Percentiles rank a stretch among this genome's conserved stretches.
These are phyloP conservation scores for Boletus rubroflammeus DNA, from an alignment of 768 basidiomycete genomes.

Conservation along the genomic window DNA sequence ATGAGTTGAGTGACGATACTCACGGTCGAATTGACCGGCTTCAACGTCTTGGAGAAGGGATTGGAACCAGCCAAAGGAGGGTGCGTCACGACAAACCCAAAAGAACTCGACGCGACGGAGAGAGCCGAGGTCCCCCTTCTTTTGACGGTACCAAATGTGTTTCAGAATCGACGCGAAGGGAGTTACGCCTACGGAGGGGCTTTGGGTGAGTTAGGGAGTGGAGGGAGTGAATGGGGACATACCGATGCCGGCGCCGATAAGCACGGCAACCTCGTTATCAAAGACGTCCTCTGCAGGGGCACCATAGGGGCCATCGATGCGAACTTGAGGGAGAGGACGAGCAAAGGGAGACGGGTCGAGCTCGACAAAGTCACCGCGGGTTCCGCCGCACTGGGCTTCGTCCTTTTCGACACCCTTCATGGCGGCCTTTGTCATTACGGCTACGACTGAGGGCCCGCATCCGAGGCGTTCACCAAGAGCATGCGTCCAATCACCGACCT, in stretches of 20 bases:
- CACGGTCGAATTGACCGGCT: constrained; percentile 83
- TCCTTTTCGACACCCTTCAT: constrained; percentile 75
- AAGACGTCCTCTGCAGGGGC: constrained; percentile 93
- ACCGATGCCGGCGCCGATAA: constrained; percentile 94
- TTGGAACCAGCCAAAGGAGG: constrained; percentile 99
- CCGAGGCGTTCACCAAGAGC: constrained; percentile 85
- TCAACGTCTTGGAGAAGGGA: constrained; percentile 84
- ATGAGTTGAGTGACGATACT: constrained; percentile 30
- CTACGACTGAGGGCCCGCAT: constrained; percentile 71
- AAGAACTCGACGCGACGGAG: constrained; percentile 91
- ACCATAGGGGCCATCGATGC: constrained; percentile 91
- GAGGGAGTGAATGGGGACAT: constrained; percentile 16
- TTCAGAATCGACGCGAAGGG: constrained; percentile 94
- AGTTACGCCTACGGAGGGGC: constrained; percentile 61
- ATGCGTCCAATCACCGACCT: constrained; percentile 86
- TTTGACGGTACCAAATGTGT: constrained; percentile 94
- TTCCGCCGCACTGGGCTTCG: constrained; percentile 37
- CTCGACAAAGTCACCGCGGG: constrained; percentile 80
- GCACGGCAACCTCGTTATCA: constrained; percentile 79
- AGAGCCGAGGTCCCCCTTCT: constrained; percentile 68
- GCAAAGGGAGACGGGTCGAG: constrained; percentile 51
- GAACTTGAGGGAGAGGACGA: constrained; percentile 59
- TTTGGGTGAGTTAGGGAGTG: background rate
- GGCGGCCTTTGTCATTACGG: constrained; percentile 72
- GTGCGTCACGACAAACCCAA: constrained; percentile 91